Conservation (phyloP, 495 filamentous ascomycete species). For the Neurospora sp. region DNA sequence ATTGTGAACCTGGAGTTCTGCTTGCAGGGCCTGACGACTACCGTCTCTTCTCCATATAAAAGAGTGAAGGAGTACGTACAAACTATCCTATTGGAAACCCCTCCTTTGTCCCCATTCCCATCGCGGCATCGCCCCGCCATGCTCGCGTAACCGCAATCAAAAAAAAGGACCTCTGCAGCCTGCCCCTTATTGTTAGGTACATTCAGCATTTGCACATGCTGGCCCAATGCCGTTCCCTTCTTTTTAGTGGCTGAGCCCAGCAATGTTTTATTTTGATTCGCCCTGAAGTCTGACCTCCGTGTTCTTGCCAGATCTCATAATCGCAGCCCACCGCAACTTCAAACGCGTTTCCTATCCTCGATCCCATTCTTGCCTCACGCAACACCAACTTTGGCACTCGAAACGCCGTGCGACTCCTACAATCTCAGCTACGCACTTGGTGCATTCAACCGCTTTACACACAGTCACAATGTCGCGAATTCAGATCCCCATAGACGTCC, state of each 20-base stretch:
- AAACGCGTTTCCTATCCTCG: background rate
- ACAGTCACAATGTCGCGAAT: slow-evolving; percentile 63
- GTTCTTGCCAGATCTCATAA: slow-evolving; percentile 24
- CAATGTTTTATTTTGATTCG: slow-evolving; percentile 17
- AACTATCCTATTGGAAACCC: background rate
- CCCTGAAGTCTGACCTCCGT: slow-evolving; percentile 9
- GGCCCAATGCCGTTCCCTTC: background rate
- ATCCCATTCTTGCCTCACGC: background rate
- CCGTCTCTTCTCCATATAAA: background rate
- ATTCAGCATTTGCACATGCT: background rate
- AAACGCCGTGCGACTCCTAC: background rate
- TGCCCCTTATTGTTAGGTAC: background rate
- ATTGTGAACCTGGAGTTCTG: background rate
- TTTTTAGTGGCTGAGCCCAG: background rate
- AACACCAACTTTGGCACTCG: background rate
- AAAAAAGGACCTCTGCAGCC: background rate
- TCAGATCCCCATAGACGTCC: slow-evolving; percentile 78
- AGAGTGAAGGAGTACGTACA: background rate
- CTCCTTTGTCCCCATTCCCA: background rate
- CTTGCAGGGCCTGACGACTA: background rate
- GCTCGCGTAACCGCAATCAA: background rate
- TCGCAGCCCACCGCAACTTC: background rate
- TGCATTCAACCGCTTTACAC: slow-evolving; percentile 1
- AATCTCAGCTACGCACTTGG: background rate
- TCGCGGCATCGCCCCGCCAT: background rate